Evolutionary conservation across 208 protist species (phyloP), one percentile per base, ranked within the genome.

Genomic region (Crithidia expoeki): DNA sequence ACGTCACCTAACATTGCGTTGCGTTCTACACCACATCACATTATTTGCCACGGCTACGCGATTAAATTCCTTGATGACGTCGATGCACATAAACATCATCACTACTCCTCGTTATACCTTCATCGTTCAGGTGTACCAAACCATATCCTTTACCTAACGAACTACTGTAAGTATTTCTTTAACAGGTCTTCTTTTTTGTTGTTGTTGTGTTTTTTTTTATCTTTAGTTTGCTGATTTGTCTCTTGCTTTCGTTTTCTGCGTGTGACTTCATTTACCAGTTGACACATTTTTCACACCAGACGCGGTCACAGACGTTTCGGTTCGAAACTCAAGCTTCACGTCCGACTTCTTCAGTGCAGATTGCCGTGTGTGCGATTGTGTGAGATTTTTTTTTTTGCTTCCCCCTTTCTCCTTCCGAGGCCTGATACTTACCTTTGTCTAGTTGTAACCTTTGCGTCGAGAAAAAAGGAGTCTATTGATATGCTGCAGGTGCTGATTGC

Each of bases 61-160:
- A n/a, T n/a, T n/a, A n/a, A n/a, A n/a, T n/a, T n/a, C n/a, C n/a
- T n/a, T n/a, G n/a, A n/a, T n/a, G n/a, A n/a, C n/a, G n/a, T n/a
- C n/a, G n/a, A n/a, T n/a, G n/a, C n/a, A n/a, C n/a, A n/a, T n/a
- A n/a, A n/a, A n/a, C n/a, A n/a, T n/a, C n/a, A n/a, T n/a, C n/a
- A n/a, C n/a, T n/a, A n/a, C n/a, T n/a, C n/a, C n/a, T n/a, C n/a
- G n/a, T n/a, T n/a, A 40, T 44, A 27, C 25, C 49, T 49, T 19
- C 4, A 21, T 21, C 10, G 14, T 19, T 60, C 28, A 61, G 56
- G 56, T 61, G 38, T 61, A 61, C 56, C 56, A 61, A 46, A 49
- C 12, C 56, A 3, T 28, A 33, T 61, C 56, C 46, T 66, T 66
- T 66, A 51, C 46, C 40, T 59, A 56, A 36, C 72, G 62, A 40